Evolutionary conservation across 345 rosid species (phyloP).

Genomic region (Eucalyptus cloeziana): DNA sequence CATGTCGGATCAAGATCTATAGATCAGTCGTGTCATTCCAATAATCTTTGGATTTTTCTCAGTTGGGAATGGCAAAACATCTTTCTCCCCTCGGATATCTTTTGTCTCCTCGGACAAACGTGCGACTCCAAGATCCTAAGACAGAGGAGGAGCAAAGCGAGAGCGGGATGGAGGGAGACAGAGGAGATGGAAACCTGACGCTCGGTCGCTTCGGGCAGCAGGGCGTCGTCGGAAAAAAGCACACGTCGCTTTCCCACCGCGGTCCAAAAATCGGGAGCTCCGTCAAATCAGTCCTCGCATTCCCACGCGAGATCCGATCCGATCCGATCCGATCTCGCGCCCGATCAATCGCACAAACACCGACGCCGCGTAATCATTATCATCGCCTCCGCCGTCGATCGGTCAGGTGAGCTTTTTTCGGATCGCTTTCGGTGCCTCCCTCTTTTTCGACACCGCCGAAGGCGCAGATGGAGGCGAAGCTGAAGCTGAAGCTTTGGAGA

Average conservation of each 20-base stretch:
- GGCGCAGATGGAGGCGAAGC: neutral
- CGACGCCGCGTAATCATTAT: neutral
- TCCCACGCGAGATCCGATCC: neutral
- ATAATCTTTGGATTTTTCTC: too few relatives aligned
- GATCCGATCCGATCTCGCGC: neutral
- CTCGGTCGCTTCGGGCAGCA: neutral
- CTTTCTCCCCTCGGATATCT: fast-evolving
- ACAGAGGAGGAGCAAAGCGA: neutral
- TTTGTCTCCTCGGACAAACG: neutral
- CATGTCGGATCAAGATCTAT: fast-evolving
- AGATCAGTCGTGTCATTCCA: fast-evolving
- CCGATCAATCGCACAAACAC: neutral
- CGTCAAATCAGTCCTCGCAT: neutral
- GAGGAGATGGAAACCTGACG: neutral
- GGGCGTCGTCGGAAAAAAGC: neutral
- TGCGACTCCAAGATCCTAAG: neutral
- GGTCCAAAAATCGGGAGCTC: neutral
- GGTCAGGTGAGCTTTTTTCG: neutral
- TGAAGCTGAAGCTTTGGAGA: neutral
- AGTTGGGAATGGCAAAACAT: neutral
- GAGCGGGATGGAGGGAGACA: neutral
- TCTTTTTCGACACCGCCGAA: neutral
- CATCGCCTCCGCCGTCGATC: neutral
- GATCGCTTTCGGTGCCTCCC: neutral
- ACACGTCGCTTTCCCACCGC: neutral